Evolutionary conservation across 225 moss, liverwort and hornwort genomes (phyloP), one percentile per base, ranked within the genome.

Genomic region (Pseudisothecium myosuroides): DNA sequence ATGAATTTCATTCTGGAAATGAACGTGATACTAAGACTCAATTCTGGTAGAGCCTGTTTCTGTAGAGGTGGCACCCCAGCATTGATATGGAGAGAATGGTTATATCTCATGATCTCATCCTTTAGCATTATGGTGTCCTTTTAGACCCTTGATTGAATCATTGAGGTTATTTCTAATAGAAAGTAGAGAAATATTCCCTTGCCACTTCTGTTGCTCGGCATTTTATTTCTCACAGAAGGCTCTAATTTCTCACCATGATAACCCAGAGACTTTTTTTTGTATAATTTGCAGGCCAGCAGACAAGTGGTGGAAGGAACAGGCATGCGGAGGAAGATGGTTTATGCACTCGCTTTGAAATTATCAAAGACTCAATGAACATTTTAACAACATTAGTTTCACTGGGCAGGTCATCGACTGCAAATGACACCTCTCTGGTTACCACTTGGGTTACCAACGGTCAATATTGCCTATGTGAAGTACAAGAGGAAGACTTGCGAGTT

Each of bases 241-340:
- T 67, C 41, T 66, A 67, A 67, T n/a, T 64, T 64, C 54, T 52
- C 39, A 28, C 27, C 63, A 58, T 27, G 39, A n/a, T 32, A 62
- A 43, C 56, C 43, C 55, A 64, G 41, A 65, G 31, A 76, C 58
- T 74, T n/a, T 81, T 52, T 56, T 31, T 56, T 75, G n/a, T 28
- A 32, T 74, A 80, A 61, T 85, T 88, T 90, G 93, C 95, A 99
- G 99, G 97, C 99, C n/a, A 96, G 94, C 86, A 96, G 95, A 89
- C 96, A 93, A 89, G 96, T 99, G n/a, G 97, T 96, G 81, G 91
- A 95, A 85, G 96, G 95, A 81, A 97, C 96, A 56, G 95, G 96
- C 77, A 92, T 95, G 90, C 89, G 96, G 90, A 96, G 96, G 91
- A 99, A 99, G 87, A 74, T 90, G 60, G 99, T 99, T 14, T 99